phyloP scores from a whole-genome alignment of 257 asterid species.

The Lavandula angustifolia region DNA sequence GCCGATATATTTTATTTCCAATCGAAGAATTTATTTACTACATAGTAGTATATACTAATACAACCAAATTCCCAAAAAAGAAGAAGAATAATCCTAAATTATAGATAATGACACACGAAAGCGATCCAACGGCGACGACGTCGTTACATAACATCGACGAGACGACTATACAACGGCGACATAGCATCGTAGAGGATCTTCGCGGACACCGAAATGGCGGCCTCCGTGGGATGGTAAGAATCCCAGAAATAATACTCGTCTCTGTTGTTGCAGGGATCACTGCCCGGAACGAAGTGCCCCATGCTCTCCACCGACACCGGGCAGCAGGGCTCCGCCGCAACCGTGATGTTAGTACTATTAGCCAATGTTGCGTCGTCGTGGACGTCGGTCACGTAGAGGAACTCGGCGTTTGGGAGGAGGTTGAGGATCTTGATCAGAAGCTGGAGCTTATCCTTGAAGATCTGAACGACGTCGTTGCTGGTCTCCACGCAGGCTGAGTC shows the following conservation, averaged over 20 bases:
- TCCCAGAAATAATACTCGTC: slow-evolving; percentile 25
- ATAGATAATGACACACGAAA: too few species aligned
- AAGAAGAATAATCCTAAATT: too few species aligned
- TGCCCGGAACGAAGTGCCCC: slow-evolving; percentile 14
- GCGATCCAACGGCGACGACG: too few species aligned
- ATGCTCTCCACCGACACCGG: neutral
- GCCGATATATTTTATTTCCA: too few species aligned
- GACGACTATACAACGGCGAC: neutral
- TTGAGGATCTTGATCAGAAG: slow-evolving; percentile 35
- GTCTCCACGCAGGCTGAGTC: slow-evolving; percentile 41
- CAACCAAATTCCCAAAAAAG: too few species aligned
- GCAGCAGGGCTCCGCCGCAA: slow-evolving; percentile 1
- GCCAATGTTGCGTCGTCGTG: neutral
- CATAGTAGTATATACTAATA: too few species aligned
- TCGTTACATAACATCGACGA: neutral
- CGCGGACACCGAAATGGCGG: neutral
- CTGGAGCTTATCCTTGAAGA: slow-evolving; percentile 37
- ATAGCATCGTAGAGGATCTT: neutral
- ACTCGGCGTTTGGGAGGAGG: slow-evolving; percentile 31
- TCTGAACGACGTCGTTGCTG: slow-evolving; percentile 26
- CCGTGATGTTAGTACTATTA: neutral
- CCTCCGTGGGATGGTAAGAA: slow-evolving; percentile 11
- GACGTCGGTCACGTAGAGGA: slow-evolving; percentile 19
- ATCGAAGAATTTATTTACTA: too few species aligned
- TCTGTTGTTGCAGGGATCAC: neutral